Evolutionary conservation across 306 rosid genomes (phyloP), one percentile per base, ranked within the genome.

Genomic region (Ziziphus jujuba): DNA sequence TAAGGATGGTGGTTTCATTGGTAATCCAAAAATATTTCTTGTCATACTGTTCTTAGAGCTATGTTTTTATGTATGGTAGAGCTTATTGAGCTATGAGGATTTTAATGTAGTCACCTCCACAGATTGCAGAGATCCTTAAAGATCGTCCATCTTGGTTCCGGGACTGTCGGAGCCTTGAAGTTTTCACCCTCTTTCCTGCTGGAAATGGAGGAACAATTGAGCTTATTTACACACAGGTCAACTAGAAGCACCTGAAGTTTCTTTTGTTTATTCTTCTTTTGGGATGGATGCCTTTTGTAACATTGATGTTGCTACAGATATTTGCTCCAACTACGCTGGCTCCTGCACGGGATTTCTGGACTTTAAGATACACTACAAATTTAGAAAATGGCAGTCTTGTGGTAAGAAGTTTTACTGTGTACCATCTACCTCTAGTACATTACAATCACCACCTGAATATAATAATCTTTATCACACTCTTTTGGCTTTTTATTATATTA

Each of bases 321-420:
- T 90, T 71, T 75, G 99, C 99, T 79, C 99, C 97, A 59, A 88
- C 96, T 0, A 91, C 95, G 6, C 81, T 90, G 81, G 99, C 97
- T 84, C 91, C 96, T 73, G 99, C 99, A 63, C 88, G 96, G 68
- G 99, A 95, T 85, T 87, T 95, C 72, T 95, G 99, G 99, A 95
- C 99, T 56, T 79, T 95, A 20, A 87, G 99, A 90, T 95, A 90
- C 85, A 95, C 96, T 25, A 85, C 87, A 44, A 88, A 22, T 35
- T 66, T 95, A 80, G 99, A 95, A 17, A 88, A 90, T 23, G 97
- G 96, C 60, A 95, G 97, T 84, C 87, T 95, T 77, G 96, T 87
- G 91, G 99, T 92, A 74, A 72, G 90, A 55, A 47, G 11, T 10
- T 40, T 40, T 40, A 8, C 15, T 59, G 63, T 43, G 65, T 35